These are phyloP conservation scores for Dendrocalamus latiflorus DNA, from an alignment of 202 grass and related monocot genomes.

Conservation along the genomic window DNA sequence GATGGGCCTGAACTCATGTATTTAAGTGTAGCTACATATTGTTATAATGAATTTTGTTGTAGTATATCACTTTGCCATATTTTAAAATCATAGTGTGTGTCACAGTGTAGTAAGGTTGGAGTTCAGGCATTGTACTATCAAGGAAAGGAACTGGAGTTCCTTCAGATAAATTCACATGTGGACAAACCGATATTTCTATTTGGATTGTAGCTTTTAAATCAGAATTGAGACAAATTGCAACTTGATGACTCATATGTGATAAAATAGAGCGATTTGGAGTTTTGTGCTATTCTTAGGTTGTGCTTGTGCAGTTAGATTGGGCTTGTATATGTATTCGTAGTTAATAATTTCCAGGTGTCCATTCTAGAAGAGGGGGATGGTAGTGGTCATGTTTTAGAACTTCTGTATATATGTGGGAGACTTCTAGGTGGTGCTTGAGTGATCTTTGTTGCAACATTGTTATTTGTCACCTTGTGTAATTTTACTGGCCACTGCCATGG, in stretches of 20 bases:
- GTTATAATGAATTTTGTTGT: background rate
- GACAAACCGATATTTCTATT: background rate
- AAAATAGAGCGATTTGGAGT: background rate
- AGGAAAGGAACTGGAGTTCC: background rate
- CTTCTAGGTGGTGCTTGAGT: background rate
- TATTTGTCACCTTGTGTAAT: background rate
- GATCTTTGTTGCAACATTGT: background rate
- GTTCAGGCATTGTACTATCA: background rate
- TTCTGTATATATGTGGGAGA: background rate
- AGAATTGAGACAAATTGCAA: background rate
- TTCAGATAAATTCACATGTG: background rate
- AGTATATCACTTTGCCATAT: background rate
- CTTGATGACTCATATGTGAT: background rate
- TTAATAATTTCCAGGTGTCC: background rate
- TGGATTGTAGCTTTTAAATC: slow-evolving; percentile 6
- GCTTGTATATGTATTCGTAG: background rate
- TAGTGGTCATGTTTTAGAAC: background rate
- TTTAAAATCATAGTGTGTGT: background rate
- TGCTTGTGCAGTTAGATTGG: background rate
- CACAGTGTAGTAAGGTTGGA: background rate
- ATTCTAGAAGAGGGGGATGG: background rate
- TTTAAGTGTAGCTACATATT: background rate
- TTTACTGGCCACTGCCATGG: background rate
- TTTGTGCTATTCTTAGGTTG: background rate
- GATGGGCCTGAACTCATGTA: background rate